Percentiles rank a stretch among this genome's conserved stretches.
phyloP scores from a whole-genome alignment of 495 filamentous ascomycete genomes.

The Penicillium malachiteum region DNA sequence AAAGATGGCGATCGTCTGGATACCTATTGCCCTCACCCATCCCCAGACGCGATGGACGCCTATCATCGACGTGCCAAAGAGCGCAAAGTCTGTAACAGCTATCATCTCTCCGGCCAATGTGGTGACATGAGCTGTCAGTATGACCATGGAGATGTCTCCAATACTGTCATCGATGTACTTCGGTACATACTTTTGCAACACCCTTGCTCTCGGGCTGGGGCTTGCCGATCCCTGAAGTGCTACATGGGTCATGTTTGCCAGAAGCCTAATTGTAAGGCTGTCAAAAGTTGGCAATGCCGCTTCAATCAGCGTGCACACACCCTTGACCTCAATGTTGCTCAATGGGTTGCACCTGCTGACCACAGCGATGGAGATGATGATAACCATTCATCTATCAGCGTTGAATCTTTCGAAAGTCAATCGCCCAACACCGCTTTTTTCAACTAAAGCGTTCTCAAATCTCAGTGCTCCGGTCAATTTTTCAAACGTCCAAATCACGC shows the following conservation, averaged over 20 bases:
- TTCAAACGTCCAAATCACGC: neutral
- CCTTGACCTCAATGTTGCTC: constrained; percentile 28
- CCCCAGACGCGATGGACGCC: constrained; percentile 28
- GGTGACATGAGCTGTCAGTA: constrained; percentile 36
- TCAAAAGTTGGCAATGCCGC: constrained; percentile 36
- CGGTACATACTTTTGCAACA: constrained; percentile 39
- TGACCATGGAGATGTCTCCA: constrained; percentile 39
- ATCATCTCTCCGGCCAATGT: constrained; percentile 42
- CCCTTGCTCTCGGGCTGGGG: constrained; percentile 30
- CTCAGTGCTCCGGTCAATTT: neutral
- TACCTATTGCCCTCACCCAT: constrained; percentile 26
- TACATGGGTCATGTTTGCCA: constrained; percentile 48
- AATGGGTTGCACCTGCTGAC: constrained; percentile 27
- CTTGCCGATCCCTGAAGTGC: constrained; percentile 44
- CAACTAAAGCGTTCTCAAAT: constrained; percentile 5
- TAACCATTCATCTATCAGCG: constrained; percentile 23
- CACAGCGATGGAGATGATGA: constrained; percentile 16
- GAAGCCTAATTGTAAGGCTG: constrained; percentile 36
- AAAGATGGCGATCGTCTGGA: constrained; percentile 46
- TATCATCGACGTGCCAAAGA: constrained; percentile 34
- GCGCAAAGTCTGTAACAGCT: constrained; percentile 44
- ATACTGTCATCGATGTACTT: constrained; percentile 31
- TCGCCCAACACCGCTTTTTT: constrained; percentile 10
- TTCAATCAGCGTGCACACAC: constrained; percentile 33
- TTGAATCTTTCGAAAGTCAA: constrained; percentile 16